Evolutionary conservation across 106 monocot genomes (phyloP), one percentile per base, ranked within the genome.

Genomic region (Ottelia alismoides): DNA sequence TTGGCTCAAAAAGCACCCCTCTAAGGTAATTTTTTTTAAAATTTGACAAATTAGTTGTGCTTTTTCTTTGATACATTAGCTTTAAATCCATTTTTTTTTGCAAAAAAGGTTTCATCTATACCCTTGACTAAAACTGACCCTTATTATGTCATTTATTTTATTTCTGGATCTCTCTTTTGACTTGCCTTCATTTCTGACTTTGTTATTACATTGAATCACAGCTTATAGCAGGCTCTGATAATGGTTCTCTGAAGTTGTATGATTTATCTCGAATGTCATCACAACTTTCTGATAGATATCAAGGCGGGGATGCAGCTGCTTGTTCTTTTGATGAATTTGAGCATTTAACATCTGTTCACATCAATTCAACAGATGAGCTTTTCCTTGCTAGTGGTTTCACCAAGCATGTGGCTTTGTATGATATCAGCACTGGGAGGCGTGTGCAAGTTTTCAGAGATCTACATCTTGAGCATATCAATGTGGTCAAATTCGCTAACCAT

Each of bases 171-270:
- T n/a, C n/a, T n/a, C n/a, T n/a, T n/a, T n/a, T n/a, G n/a, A n/a
- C n/a, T n/a, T n/a, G n/a, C n/a, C n/a, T n/a, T n/a, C n/a, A n/a
- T n/a, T n/a, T n/a, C n/a, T n/a, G n/a, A n/a, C n/a, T n/a, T n/a
- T n/a, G n/a, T n/a, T n/a, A n/a, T n/a, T n/a, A n/a, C n/a, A n/a
- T n/a, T n/a, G n/a, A 14, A 27, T 18, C 3, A 21, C 47, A 77
- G 76, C 66, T 77, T 66, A 67, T 77, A 52, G 76, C 71, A 55
- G 76, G 76, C 16, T 77, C 71, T 0, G 71, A 77, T 44, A 67
- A 62, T 56, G 76, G 76, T 25, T 70, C 76, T n/a, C 43, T 76
- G 61, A 54, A 65, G 60, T 25, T 76, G 40, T 61, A 76, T 51
- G 76, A 77, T 67, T 50, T 71, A 22, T 47, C 49, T 52, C 31